These are phyloP conservation scores for Peniophora sp. DNA, from an alignment of 1,284 basidiomycete genomes.

Conservation along the genomic window DNA sequence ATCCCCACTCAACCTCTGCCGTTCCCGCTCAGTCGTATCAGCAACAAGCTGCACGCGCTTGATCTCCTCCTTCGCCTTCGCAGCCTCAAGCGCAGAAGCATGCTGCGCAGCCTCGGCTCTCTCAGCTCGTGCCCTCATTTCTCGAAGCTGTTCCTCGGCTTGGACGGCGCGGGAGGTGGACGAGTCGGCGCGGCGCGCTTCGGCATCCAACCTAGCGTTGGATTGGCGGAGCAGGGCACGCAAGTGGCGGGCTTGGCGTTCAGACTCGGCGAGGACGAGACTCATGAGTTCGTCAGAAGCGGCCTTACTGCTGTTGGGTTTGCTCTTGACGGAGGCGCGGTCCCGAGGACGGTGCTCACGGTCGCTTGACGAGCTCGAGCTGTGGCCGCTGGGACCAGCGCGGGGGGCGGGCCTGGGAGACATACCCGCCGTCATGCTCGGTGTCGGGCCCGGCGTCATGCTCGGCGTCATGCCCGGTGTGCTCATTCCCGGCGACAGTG, in stretches of 20 bases:
- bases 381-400: slow-evolving; percentile 6
- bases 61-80: slow-evolving; percentile 40
- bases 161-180: slow-evolving; percentile 43
- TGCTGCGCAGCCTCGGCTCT: slow-evolving; percentile 40
- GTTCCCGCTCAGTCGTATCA: slow-evolving; percentile 41
- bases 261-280: slow-evolving; percentile 52
- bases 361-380: slow-evolving; percentile 7
- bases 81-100: slow-evolving; percentile 35
- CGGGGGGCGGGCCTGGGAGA: slow-evolving; percentile 16
- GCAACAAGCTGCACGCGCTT: slow-evolving; percentile 39
- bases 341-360: slow-evolving; percentile 9
- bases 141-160: slow-evolving; percentile 42
- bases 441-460: slow-evolving; percentile 15
- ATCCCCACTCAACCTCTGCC: slow-evolving; percentile 34
- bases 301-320: slow-evolving; percentile 13
- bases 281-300: slow-evolving; percentile 23
- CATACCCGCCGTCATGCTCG: slow-evolving; percentile 11
- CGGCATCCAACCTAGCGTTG: slow-evolving; percentile 47
- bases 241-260: slow-evolving; percentile 48
- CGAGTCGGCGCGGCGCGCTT: slow-evolving; percentile 44
- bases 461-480: too few species aligned
- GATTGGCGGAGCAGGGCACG: slow-evolving; percentile 46
- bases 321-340: slow-evolving; percentile 9
- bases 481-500: too few species aligned
- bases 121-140: slow-evolving; percentile 28